Base-by-base conservation (phyloP, 768 basidiomycete genomes). In the Mrakia blollopis region DNA sequence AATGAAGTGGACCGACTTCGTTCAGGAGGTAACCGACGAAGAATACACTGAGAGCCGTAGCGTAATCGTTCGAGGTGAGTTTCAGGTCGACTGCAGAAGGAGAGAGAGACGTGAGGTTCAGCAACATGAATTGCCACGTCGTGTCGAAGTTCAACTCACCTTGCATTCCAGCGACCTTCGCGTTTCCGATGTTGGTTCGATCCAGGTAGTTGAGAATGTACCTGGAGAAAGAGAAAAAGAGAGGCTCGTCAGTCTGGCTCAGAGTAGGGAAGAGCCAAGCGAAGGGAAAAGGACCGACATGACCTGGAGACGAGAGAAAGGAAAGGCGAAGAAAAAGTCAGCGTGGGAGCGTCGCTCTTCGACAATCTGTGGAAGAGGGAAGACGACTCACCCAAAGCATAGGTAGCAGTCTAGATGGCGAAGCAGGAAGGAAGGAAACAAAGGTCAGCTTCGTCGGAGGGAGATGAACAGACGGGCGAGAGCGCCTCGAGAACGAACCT, bases 21-120 rank as follows among this genome's bases (percentile, higher is more conserved):
- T 79, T 79, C 28, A 83, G 79, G 1, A 83, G 78, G 77, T 83
- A 83, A 11, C 81, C 82, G 65, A 83, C 81, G 77, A 85, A 85
- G 78, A 85, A 85, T 76, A 85, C 81, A 7, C 82, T 78, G n/a
- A 83, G 80, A 30, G 79, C 79, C 75, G 83, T 78, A 10, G 82
- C 82, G 79, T 83, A 83, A 60, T 83, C 80, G 37, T 67, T 79
- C n/a, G 81, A 82, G 41, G 81, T 82, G 25, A 83, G 76, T 50
- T 78, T 73, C 62, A 83, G 79, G 67, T 83, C 81, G n/a, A 35
- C 57, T 57, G 57, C 6, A 21, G 16, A 7, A 57, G 57, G 11
- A 14, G 14, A 44, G 44, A 44, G 44, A 44, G 44, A 41, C 44
- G 44, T 44, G 10, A 9, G 44, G 10, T 13, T 11, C 44, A 44